Base-by-base conservation (phyloP, 2,329 filamentous ascomycete genomes). In the Fonsecaea erecta region DNA sequence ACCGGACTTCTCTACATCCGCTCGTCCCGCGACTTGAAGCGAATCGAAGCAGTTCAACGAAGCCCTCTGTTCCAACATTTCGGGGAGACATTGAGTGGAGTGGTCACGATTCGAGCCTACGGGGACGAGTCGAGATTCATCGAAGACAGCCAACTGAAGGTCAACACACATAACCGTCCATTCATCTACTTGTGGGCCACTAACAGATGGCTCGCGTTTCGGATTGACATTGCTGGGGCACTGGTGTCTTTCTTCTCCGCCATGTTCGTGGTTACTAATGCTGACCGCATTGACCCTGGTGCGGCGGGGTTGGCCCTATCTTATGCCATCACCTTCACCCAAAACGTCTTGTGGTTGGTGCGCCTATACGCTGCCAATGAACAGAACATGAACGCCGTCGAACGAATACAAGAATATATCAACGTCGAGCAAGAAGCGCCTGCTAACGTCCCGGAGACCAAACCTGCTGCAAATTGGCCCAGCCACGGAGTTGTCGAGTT, bases 341-440 rank as follows among this genome's bases (percentile, higher is more conserved):
- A 99, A 77, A 98, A 97, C 71, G 90, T 99, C 6, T 81, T 99
- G 18, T 99, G 95, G 95, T 88, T 98, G 62, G 93, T 99, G 32
- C 89, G 95, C 53, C 84, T 97, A 14, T 99, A 99, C 76, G 90
- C 93, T 0, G 88, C 91, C 75, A 97, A 98, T 74, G 95, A 99
- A 79, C 95, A 99, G 78, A 98, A 97, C 79, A 98, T 99, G 95
- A 99, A 99, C 79, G 94, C 94, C 2, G 93, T 98, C 55, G 95
- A 99, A 79, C 91, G 95, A 74, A 90, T 99, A 75, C 96, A 97
- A 81, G 95, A 99, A 76, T 99, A 98, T 75, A 85, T 98, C 37
- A 92, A 98, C 52, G 91, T 99, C 0, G 94, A 98, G 72, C 94
- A 97, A 76, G 95, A 99, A 79, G 93, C 95, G 0, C 82, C 85